Conservation (phyloP, 1,284 basidiomycete species). For the Cryptococcus neoformans region DNA sequence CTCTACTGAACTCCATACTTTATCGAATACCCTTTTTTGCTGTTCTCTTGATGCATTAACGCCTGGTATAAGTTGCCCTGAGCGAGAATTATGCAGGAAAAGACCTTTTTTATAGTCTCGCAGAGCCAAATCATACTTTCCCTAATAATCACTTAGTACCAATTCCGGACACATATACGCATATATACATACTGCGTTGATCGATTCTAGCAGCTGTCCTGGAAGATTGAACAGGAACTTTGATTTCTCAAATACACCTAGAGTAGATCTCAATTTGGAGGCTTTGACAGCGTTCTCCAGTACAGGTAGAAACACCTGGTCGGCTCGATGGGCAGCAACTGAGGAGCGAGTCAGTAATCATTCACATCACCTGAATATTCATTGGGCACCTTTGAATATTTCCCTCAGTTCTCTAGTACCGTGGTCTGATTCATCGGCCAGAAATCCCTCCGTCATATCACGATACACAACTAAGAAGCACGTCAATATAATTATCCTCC, state of each 20-base stretch:
- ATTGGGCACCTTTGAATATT: constrained; percentile 71
- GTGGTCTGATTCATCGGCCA: constrained; percentile 73
- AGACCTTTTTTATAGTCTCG: constrained; percentile 98
- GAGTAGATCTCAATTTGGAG: constrained; percentile 84
- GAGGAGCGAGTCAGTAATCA: not conserved
- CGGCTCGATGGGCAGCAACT: constrained; percentile 75
- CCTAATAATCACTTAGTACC: constrained; percentile 55
- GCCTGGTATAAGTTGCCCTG: constrained; percentile 64
- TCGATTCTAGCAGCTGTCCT: constrained; percentile 81
- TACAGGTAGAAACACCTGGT: constrained; percentile 94
- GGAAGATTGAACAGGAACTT: constrained; percentile 99
- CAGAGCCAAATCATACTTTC: constrained; percentile 87
- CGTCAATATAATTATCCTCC: not conserved
- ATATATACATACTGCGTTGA: constrained; percentile 68
- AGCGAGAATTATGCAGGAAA: constrained; percentile 79
- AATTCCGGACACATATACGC: not conserved
- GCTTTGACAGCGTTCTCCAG: constrained; percentile 95
- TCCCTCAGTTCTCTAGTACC: constrained; percentile 78
- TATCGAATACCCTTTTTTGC: constrained; percentile 89
- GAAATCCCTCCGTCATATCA: constrained; percentile 88
- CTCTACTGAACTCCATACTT: constrained; percentile 95
- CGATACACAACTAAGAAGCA: constrained; percentile 69
- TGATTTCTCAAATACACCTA: constrained; percentile 93
- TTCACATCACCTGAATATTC: not conserved
- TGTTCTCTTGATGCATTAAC: constrained; percentile 59